A percentile compares a stretch with the other conserved stretches of the same genome.
These are phyloP conservation scores for Ganoderma meredithae DNA, from an alignment of 1,284 basidiomycete species.

Conservation along the genomic window DNA sequence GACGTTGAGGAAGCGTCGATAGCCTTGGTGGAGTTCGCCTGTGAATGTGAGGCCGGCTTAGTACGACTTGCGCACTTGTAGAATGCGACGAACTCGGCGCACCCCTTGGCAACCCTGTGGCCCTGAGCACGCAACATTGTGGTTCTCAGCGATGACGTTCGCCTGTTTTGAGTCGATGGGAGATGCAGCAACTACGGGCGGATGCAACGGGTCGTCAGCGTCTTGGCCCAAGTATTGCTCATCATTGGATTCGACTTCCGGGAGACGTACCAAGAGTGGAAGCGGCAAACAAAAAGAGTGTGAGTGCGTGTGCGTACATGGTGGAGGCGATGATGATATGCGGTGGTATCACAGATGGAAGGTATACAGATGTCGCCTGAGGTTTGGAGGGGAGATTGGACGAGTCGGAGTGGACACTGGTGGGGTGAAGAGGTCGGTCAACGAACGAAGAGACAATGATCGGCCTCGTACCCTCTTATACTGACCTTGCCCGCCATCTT, in stretches of 20 bases:
- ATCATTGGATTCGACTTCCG: neutral
- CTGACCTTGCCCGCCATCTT: neutral
- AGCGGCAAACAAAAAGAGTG: slow-evolving; percentile 26
- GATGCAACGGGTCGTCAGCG: neutral
- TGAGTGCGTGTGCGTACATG: slow-evolving; percentile 28
- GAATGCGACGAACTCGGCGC: neutral
- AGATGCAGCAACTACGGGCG: slow-evolving; percentile 20
- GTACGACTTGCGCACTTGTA: neutral
- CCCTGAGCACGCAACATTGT: slow-evolving; percentile 26
- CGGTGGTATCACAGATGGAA: slow-evolving; percentile 20
- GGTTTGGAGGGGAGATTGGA: neutral
- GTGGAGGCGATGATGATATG: neutral
- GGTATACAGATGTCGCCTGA: slow-evolving; percentile 18
- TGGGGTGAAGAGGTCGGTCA: slow-evolving; percentile 24
- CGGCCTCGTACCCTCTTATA: slow-evolving; percentile 10
- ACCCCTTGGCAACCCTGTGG: slow-evolving; percentile 28
- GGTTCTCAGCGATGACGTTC: slow-evolving; percentile 29
- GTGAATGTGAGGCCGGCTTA: neutral
- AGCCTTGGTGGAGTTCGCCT: slow-evolving; percentile 20
- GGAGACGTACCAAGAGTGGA: slow-evolving; percentile 23
- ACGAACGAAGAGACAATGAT: slow-evolving; percentile 16
- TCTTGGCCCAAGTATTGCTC: too few species aligned
- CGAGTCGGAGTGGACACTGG: slow-evolving; percentile 1
- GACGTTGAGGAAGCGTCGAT: slow-evolving; percentile 15
- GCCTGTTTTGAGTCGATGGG: slow-evolving; percentile 30